These are phyloP conservation scores for Platanus orientalis DNA, from an alignment of 164 flowering plant genomes.

Conservation along the genomic window DNA sequence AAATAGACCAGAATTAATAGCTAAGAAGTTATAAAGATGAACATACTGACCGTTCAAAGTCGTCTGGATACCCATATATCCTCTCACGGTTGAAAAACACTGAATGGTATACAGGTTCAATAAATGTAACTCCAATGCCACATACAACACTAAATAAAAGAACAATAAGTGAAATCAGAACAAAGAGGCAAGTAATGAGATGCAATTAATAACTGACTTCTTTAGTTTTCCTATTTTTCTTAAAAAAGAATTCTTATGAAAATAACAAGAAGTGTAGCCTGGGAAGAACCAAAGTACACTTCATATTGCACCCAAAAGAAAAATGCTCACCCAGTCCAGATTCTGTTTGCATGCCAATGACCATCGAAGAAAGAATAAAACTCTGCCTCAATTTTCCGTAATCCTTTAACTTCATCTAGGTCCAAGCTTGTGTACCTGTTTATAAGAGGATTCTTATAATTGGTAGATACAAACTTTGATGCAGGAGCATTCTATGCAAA, in stretches of 20 bases:
- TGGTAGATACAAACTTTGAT: no score
- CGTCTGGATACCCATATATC: conserved; percentile 72
- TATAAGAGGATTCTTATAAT: conserved; percentile 1
- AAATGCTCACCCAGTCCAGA: conserved; percentile 71
- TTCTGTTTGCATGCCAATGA: conserved; percentile 60
- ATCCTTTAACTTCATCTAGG: conserved; percentile 51
- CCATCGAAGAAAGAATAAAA: conserved; percentile 71
- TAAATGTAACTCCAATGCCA: conserved; percentile 75
- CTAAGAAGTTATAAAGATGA: neutral
- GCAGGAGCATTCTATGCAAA: no score
- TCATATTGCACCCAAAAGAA: no score
- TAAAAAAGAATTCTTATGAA: neutral
- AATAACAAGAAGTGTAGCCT: no score
- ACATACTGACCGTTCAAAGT: conserved; percentile 67
- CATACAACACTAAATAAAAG: conserved; percentile 43
- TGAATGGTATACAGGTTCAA: conserved; percentile 54
- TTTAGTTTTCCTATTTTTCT: neutral
- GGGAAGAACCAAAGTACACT: no score
- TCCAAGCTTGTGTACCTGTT: conserved; percentile 50
- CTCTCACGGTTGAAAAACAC: conserved; percentile 61
- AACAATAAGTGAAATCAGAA: conserved; percentile 8
- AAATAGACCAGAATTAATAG: neutral
- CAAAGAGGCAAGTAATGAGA: neutral
- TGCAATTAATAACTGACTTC: neutral
- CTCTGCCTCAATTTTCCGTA: conserved; percentile 54